Base-by-base conservation (phyloP, 768 basidiomycete species). In the Rhizopogon sp. region DNA sequence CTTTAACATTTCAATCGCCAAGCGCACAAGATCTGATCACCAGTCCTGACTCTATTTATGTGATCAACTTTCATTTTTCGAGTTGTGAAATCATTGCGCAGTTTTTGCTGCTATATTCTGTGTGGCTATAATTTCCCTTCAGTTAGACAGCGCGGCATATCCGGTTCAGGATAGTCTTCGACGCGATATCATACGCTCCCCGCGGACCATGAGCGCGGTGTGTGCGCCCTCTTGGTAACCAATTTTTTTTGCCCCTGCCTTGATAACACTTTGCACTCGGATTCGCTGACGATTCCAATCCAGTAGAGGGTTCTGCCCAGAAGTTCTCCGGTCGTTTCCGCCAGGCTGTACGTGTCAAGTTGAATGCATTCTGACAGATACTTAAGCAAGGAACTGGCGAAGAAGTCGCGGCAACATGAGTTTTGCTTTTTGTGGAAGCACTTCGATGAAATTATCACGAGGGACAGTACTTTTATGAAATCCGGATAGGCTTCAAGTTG, bases 371-470 rank as follows among this genome's bases (percentile, higher is more conserved):
- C 35, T 1, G 8, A 37, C 33, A 20, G 47, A 49, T 49, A 25
- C 22, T 25, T 25, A 37, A 37, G 11, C 11, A 35, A 35, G 17
- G 47, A 42, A 5, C 14, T 50, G 13, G 29, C 29, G n/a, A 41
- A 43, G 52, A 50, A 50, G 10, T 37, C 20, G 3, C 39, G 13
- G 53, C 17, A 35, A 54, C 20, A 17, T 49, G 33, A 49, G 14
- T 33, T 47, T 33, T 33, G 31, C 31, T 33, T 10, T 33, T 33
- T 33, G 10, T 33, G 31, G 31, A 54, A 25, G 25, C 25, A 25
- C 25, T 25, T 25, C 17, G 45, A 50, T 55, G 44, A 7, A 37
- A 57, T 57, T 41, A 55, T 14, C 53, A 55, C 16, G 45, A 55
- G 56, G 53, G 1, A 25, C 25, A 25, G 25, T 25, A 43, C 20